Evolutionary conservation across 306 rosid genomes (phyloP).

Genomic region (Cicer yamashitae): DNA sequence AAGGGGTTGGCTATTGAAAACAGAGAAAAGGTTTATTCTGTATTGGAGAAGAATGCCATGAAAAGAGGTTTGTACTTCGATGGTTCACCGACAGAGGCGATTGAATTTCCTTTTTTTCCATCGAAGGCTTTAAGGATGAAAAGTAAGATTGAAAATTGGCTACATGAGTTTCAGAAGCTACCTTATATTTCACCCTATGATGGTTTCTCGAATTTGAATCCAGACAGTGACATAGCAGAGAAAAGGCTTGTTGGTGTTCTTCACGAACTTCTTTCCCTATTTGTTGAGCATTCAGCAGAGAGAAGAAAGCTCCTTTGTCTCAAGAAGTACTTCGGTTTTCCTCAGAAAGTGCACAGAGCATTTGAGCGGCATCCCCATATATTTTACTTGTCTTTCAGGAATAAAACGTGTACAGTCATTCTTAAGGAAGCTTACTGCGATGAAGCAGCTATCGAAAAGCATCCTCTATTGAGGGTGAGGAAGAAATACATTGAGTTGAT

Average conservation of each 20-base stretch:
- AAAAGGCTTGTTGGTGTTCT: slow-evolving; percentile 81
- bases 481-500: slow-evolving; percentile 71
- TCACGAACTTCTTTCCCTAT: slow-evolving; percentile 80
- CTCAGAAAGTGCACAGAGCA: slow-evolving; percentile 85
- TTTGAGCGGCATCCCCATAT: slow-evolving; percentile 89
- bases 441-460: slow-evolving; percentile 61
- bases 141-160: slow-evolving; percentile 76
- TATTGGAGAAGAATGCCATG: slow-evolving; percentile 67
- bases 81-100: slow-evolving; percentile 57
- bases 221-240: slow-evolving; percentile 71
- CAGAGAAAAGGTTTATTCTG: slow-evolving; percentile 61
- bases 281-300: slow-evolving; percentile 87
- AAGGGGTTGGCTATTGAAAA: slow-evolving; percentile 63
- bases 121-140: slow-evolving; percentile 82
- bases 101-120: slow-evolving; percentile 75
- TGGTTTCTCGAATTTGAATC: slow-evolving; percentile 60
- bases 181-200: slow-evolving; percentile 90
- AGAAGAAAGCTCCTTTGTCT: slow-evolving; percentile 83
- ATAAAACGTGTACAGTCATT: slow-evolving; percentile 82
- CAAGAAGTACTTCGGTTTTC: slow-evolving; percentile 75
- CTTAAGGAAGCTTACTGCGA: slow-evolving; percentile 77
- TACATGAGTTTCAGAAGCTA: slow-evolving; percentile 74
- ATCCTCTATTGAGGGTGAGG: slow-evolving; percentile 76
- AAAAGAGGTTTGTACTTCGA: slow-evolving; percentile 60
- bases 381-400: slow-evolving; percentile 73